phyloP scores from a whole-genome alignment of 1,284 basidiomycete species.

The Pyrrhoderma noxium region DNA sequence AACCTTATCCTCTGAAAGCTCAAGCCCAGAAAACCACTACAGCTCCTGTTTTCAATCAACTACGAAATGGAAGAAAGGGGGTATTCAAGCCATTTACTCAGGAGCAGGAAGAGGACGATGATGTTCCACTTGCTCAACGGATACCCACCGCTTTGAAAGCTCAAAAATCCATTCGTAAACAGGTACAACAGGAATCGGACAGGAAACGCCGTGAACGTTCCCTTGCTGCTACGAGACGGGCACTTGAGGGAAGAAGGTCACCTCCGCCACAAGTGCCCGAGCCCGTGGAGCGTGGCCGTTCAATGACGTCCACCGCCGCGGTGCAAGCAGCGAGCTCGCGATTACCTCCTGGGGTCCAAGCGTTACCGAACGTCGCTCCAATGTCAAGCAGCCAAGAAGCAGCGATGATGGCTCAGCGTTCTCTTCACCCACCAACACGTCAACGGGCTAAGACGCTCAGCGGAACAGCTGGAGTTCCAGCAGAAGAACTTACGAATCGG shows the following conservation, averaged over 20 bases:
- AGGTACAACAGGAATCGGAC: slow-evolving; percentile 62
- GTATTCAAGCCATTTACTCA: slow-evolving; percentile 11
- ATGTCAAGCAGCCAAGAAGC: slow-evolving; percentile 27
- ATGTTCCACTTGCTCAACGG: slow-evolving; percentile 68
- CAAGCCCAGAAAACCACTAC: no score
- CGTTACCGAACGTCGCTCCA: slow-evolving; percentile 13
- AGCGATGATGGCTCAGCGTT: slow-evolving; percentile 19
- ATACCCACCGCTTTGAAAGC: slow-evolving; percentile 73
- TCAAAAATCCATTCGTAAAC: slow-evolving; percentile 65
- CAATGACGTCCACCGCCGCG: slow-evolving; percentile 4
- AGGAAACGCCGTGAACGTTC: slow-evolving; percentile 43
- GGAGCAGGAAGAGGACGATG: slow-evolving; percentile 39
- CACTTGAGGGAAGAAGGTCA: slow-evolving; percentile 23
- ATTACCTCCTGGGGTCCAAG: neutral
- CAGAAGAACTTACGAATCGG: slow-evolving; percentile 53
- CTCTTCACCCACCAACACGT: slow-evolving; percentile 23
- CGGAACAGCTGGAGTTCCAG: slow-evolving; percentile 33
- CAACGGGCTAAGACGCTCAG: slow-evolving; percentile 42
- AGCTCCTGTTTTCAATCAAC: slow-evolving; percentile 9
- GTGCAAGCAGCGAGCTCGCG: neutral
- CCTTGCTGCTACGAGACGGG: slow-evolving; percentile 25
- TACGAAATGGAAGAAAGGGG: slow-evolving; percentile 16
- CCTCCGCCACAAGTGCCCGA: slow-evolving; percentile 11
- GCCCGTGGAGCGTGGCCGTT: slow-evolving; percentile 12
- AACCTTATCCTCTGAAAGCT: no score